Conservation (phyloP, 768 basidiomycete genomes). For the Suillus weaverae region DNA sequence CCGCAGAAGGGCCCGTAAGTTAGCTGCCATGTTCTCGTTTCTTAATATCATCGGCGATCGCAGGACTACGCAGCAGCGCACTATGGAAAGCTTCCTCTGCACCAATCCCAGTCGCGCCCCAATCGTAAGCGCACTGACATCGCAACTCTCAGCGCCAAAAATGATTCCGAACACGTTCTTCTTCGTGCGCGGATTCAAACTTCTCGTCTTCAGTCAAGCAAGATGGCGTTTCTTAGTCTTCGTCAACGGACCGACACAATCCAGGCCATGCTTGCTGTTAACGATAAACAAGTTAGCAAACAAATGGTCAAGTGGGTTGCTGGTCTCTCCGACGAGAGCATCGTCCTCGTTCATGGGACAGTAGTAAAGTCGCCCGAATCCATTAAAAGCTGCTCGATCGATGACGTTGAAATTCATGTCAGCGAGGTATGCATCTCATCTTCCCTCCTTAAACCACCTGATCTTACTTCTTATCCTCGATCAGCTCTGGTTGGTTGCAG, state of each 20-base stretch:
- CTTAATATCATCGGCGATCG: not conserved
- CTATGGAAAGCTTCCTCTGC: conserved; percentile 87
- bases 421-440: conserved; percentile 54
- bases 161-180: conserved; percentile 73
- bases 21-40: conserved; percentile 6
- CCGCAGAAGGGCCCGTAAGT: conserved; percentile 58
- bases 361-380: conserved; percentile 76
- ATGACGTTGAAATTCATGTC: conserved; percentile 86
- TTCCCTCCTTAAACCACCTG: not conserved
- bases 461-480: not conserved
- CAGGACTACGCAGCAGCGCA: conserved; percentile 77
- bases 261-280: conserved; percentile 77
- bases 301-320: conserved; percentile 97
- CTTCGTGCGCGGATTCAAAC: conserved; percentile 91
- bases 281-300: conserved; percentile 81
- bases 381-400: conserved; percentile 90
- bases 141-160: conserved; percentile 53
- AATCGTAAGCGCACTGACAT: conserved; percentile 64
- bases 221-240: conserved; percentile 92
- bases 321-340: conserved; percentile 77
- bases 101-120: conserved; percentile 85
- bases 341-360: conserved; percentile 85
- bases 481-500: conserved; percentile 81
- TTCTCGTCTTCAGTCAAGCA: conserved; percentile 88
- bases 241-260: conserved; percentile 87